Conservation (phyloP, 441 rosid genomes). For the Populus hybrid region DNA sequence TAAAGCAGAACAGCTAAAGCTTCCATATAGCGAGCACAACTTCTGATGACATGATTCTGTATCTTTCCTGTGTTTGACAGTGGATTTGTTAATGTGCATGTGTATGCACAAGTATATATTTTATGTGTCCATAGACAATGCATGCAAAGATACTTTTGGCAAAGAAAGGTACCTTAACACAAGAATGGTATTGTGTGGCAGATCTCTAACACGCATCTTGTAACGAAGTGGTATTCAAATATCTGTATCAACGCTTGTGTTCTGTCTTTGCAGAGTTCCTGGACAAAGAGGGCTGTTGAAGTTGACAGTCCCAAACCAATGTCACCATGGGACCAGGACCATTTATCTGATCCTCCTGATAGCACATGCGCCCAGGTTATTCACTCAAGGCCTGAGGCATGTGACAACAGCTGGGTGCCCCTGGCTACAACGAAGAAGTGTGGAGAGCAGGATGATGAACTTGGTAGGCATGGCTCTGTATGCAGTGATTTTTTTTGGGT, state of each 20-base stretch:
- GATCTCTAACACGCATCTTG: background rate
- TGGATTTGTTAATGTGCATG: background rate
- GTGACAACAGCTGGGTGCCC: slow-evolving; percentile 34
- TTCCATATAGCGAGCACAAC: background rate
- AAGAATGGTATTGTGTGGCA: background rate
- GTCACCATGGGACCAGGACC: slow-evolving; percentile 35
- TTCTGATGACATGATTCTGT: background rate
- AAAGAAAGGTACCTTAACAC: background rate
- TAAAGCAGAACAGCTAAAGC: background rate
- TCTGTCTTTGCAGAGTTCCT: slow-evolving; percentile 46
- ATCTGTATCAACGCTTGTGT: background rate
- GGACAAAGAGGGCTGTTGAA: slow-evolving; percentile 55
- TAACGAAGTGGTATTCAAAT: background rate
- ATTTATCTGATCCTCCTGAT: slow-evolving; percentile 45
- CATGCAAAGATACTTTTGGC: background rate
- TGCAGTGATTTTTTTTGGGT: background rate
- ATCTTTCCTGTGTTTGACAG: background rate
- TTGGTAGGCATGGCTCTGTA: slow-evolving; percentile 25
- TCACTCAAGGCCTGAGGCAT: slow-evolving; percentile 45
- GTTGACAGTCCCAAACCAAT: slow-evolving; percentile 44
- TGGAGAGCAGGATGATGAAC: slow-evolving; percentile 32
- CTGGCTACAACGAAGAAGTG: slow-evolving; percentile 23
- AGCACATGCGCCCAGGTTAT: slow-evolving; percentile 68
- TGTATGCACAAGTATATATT: background rate
- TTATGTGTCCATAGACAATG: background rate